A percentile compares a stretch with the other conserved stretches of the same genome.
Conservation (phyloP, 768 basidiomycete species). For the Russula griseocarnosa region DNA sequence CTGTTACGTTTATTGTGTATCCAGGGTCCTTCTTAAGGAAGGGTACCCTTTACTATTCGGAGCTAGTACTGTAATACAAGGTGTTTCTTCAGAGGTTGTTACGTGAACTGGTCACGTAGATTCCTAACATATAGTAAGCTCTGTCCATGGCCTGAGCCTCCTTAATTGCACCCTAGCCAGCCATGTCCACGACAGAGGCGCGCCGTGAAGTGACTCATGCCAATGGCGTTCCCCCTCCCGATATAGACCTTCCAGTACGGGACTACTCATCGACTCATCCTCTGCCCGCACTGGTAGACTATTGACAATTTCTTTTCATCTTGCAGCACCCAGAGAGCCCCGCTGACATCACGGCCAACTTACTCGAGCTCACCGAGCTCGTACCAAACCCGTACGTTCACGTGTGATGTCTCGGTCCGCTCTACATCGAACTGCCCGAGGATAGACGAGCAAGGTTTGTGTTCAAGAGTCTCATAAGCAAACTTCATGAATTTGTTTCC, state of each 20-base stretch:
- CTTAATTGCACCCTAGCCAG: background rate
- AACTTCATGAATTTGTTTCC: conserved; percentile 57
- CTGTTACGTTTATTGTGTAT: background rate
- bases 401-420: background rate
- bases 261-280: background rate
- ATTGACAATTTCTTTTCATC: background rate
- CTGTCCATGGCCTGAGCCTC: background rate
- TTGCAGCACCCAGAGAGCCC: conserved; percentile 46
- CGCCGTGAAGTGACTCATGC: conserved; percentile 25
- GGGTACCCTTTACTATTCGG: background rate
- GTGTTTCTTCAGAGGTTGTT: background rate
- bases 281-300: background rate
- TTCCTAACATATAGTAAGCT: background rate
- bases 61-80: too few relatives aligned
- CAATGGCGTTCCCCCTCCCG: conserved; percentile 41
- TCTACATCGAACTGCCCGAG: background rate
- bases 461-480: background rate
- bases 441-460: conserved; percentile 46
- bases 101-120: background rate
- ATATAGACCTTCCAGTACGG: conserved; percentile 41
- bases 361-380: conserved; percentile 39
- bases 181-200: conserved; percentile 13
- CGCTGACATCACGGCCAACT: conserved; percentile 49
- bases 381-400: conserved; percentile 40
- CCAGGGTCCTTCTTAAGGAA: background rate